These are phyloP conservation scores for Onygena corvina DNA, from an alignment of 2,329 filamentous ascomycete species.

Conservation along the genomic window DNA sequence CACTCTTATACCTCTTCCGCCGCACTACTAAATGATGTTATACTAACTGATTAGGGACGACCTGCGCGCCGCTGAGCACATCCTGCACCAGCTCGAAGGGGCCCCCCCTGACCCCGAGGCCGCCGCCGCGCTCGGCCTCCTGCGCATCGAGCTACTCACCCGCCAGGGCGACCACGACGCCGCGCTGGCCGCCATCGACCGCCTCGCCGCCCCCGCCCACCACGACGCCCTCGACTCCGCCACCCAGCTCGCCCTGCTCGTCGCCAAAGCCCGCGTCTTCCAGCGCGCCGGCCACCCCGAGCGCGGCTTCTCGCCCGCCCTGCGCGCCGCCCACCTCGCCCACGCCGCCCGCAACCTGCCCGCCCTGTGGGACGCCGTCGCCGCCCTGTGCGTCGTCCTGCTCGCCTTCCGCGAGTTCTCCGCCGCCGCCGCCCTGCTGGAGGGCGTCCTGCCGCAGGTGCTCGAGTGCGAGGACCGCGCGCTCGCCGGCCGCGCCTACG, in stretches of 20 bases:
- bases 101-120: slow-evolving; percentile 47
- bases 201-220: slow-evolving; percentile 40
- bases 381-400: slow-evolving; percentile 55
- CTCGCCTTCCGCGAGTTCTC: slow-evolving; percentile 58
- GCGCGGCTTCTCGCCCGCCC: slow-evolving; percentile 62
- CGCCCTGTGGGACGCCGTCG: slow-evolving; percentile 60
- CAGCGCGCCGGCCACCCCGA: slow-evolving; percentile 56
- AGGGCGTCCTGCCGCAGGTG: slow-evolving; percentile 60
- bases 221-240: slow-evolving; percentile 51
- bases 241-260: slow-evolving; percentile 57
- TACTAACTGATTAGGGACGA: slow-evolving; percentile 37
- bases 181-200: slow-evolving; percentile 45
- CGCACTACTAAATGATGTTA: not conserved
- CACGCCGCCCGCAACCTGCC: slow-evolving; percentile 57
- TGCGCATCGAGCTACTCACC: slow-evolving; percentile 49
- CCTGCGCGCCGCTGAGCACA: slow-evolving; percentile 43
- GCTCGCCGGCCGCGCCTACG: slow-evolving; percentile 56
- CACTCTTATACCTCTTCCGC: not conserved
- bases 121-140: slow-evolving; percentile 45
- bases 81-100: slow-evolving; percentile 47
- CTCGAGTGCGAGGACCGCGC: slow-evolving; percentile 56
- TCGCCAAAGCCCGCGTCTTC: slow-evolving; percentile 60
- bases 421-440: slow-evolving; percentile 52
- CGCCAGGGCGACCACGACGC: slow-evolving; percentile 41
- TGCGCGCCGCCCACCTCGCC: slow-evolving; percentile 63